Base-by-base conservation (phyloP, 306 rosid species). In the Rosa persica region DNA sequence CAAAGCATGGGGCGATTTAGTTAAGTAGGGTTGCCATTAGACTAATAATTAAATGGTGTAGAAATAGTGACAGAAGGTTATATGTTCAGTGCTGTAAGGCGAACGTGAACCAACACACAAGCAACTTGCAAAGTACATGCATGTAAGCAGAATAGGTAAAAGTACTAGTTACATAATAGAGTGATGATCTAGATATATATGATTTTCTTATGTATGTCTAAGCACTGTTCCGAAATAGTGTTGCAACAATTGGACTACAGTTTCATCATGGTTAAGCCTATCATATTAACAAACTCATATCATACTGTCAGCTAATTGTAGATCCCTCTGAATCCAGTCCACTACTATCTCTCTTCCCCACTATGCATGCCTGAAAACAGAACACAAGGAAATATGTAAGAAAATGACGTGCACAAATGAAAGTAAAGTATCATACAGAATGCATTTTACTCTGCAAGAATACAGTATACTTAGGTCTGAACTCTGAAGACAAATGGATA, bases 361-460 rank as follows among this genome's bases (percentile, higher is more conserved):
- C 54, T 34, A 2, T 74, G 22, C 40, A 70, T 51, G 22, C 86
- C 82, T 75, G 66, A 40, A 51, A 34, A 43, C 71, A 74, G 10
- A 69, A 30, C 12, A 52, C 38, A 74, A 42, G 40, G 54, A 54
- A 54, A 13, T 52, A 20, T 52, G 43, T 43, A 25, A 42, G 34
- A 70, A 15, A 13, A 47, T 7, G 75, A 27, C 17, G 15, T 25
- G 57, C 3, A 12, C 7, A 47, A 46, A 15, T 8, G 22, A 6
- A 46, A 25, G 74, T 47, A 47, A 2, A 23, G 46, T 43, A 25
- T 22, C 20, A 70, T 25, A 70, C 58, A 70, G 9, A 25, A 66
- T 6, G 30, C 42, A 23, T 47, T 70, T 66, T 7, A 16, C 47
- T 66, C 47, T 15, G 12, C 57, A 70, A 25, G 15, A 44, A 3